phyloP scores from a whole-genome alignment of 805 yeast genomes.

The Phaffomyces opuntiae region DNA sequence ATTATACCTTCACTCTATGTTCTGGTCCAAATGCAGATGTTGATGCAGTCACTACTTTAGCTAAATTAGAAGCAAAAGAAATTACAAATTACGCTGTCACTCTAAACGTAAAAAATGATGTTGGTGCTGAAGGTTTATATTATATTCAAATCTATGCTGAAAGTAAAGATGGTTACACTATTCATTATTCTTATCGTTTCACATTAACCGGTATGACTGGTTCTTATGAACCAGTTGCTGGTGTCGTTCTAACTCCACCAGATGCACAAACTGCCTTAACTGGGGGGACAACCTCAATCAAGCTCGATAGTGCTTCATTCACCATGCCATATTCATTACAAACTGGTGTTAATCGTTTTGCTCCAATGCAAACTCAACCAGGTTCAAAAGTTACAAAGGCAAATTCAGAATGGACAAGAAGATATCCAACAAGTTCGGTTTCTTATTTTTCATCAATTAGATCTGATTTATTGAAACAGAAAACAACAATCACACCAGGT shows the following conservation, averaged over 20 bases:
- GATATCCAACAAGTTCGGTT: conserved; percentile 62
- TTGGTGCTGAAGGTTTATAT: conserved; percentile 59
- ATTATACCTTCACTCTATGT: conserved; percentile 52
- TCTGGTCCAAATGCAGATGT: conserved; percentile 56
- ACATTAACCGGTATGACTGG: conserved; percentile 69
- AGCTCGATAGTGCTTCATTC: conserved; percentile 46
- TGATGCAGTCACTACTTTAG: conserved; percentile 30
- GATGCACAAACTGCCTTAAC: conserved; percentile 30
- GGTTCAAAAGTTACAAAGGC: conserved; percentile 54
- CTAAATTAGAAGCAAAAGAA: conserved; percentile 23
- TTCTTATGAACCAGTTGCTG: conserved; percentile 36
- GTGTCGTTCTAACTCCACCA: conserved; percentile 39
- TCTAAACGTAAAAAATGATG: conserved; percentile 35
- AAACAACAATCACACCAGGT: conserved; percentile 76
- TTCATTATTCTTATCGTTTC: conserved; percentile 66
- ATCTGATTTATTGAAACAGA: conserved; percentile 24
- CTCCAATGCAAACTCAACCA: conserved; percentile 94
- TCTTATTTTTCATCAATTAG: conserved; percentile 47
- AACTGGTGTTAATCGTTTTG: conserved; percentile 71
- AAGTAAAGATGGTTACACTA: conserved; percentile 37
- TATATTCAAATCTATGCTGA: conserved; percentile 62
- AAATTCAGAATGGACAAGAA: conserved; percentile 51
- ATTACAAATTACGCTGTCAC: conserved; percentile 29
- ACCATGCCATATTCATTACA: conserved; percentile 68
- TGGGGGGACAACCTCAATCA: conserved; percentile 23